Base-by-base conservation (phyloP, 2,329 filamentous ascomycete species). In the Monascus ruber region DNA sequence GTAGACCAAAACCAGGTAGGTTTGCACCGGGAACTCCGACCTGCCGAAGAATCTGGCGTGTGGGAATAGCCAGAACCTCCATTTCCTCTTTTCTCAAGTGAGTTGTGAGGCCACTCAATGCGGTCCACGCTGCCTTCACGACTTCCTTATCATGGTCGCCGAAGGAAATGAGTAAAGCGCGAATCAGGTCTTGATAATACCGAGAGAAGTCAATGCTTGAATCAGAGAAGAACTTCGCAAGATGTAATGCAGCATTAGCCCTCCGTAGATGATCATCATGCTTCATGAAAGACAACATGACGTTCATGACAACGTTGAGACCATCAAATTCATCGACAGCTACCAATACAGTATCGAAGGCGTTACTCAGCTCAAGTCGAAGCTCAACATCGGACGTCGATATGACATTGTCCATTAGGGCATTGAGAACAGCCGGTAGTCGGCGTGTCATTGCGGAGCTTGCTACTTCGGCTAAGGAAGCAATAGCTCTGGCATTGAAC, bases 311-410 rank as follows among this genome's bases (percentile, higher is more conserved):
- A 6, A 85, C 91, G 59, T 95, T 96, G 29, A 98, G 74, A 37
- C 93, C 91, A 64, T 98, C 91, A 51, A 79, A 94, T 60, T 96
- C 91, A 60, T 98, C 91, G 43, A 96, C 87, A 17, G 88, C 94
- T 37, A 89, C 70, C 42, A 98, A 73, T 5, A 98, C 85, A 0
- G 84, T 85, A 58, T 95, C 85, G 53, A 98, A 91, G 0, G 91
- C 83, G 36, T 69, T 68, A 49, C 84, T 77, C 7, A 98, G 73
- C 45, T 96, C 88, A 33, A 64, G 64, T 25, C 72, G 76, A 29
- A 94, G 77, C 3, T 72, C 71, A n/a, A 84, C 81, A 41, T 95
- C 85, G 47, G 79, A 78, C 40, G 74, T 73, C 43, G 58, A 51
- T 33, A 96, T 79, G 37, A 94, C 85, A 49, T 87, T 93, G 59